Evolutionary conservation across 192 early-diverging fungal species (phyloP), one percentile per base, ranked within the genome.

Genomic region (Helicostylum pulchrum): DNA sequence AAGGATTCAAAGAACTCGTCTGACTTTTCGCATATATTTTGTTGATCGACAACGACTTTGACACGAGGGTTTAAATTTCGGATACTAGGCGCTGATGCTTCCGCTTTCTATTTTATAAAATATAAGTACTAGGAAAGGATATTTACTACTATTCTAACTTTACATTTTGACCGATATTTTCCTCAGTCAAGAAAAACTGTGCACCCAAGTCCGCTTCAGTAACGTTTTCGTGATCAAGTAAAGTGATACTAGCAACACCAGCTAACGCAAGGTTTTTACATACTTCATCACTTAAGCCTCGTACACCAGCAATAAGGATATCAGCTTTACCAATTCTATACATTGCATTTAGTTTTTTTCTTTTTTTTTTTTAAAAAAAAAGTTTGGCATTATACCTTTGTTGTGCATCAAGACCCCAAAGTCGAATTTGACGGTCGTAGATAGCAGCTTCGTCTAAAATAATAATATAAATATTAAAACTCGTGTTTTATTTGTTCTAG

Each of bases 391-490:
- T 32, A 48, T 62, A 90, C 91, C 87, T 74, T 59, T 83, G 83
- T 67, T 99, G 96, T 26, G 95, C 91, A 62, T 96, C 93, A 52
- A 97, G 62, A 9, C 96, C 96, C 96, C 96, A 99, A 19, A 99
- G 78, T 54, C 96, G 84, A 70, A 99, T 99, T 81, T 99, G 96
- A 23, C 96, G 80, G 83, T 99, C 96, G 56, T 99, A 99, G 11
- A 99, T 83, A 39, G 89, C 88, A 7, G 90, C 93, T 67, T 97
- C 96, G 43, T 96, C 96, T 78, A 26, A 26, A 26, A 26, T 2
- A 26, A 26, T 2, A 26, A 26, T 2, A 26, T 0, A 26, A 26
- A 26, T 0, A 26, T 26, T 26, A 26, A n/a, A 26, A 26, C 26
- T 26, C 2, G 26, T 26, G 26, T 26, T 26, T 26, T 26, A 26